Conservation (phyloP, 768 basidiomycete genomes). For the Boletus patriciae region DNA sequence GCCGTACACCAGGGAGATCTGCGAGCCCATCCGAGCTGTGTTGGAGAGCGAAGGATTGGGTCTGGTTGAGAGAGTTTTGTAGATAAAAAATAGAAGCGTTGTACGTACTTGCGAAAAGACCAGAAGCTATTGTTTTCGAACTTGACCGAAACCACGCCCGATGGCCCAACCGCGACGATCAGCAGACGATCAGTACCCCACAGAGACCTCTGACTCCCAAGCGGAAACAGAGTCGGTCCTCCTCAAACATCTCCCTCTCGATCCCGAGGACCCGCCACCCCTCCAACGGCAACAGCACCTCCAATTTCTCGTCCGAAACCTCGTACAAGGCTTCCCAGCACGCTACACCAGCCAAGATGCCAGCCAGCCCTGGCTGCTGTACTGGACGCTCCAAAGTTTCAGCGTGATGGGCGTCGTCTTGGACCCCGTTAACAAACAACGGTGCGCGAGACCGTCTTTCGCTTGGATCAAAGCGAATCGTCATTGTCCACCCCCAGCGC, state of each 20-base stretch:
- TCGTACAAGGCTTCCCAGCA: slow-evolving; percentile 77
- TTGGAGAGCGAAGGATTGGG: slow-evolving; percentile 77
- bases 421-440: slow-evolving; percentile 74
- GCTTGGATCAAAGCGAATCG: background rate
- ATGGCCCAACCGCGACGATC: slow-evolving; percentile 32
- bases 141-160: background rate
- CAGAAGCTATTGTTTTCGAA: background rate
- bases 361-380: slow-evolving; percentile 92
- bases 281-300: slow-evolving; percentile 69
- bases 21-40: slow-evolving; percentile 65
- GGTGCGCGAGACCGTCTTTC: slow-evolving; percentile 40
- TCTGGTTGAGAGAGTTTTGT: slow-evolving; percentile 67
- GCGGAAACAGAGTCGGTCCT: slow-evolving; percentile 66
- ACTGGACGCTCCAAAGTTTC: slow-evolving; percentile 89
- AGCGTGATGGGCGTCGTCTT: slow-evolving; percentile 74
- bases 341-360: slow-evolving; percentile 87
- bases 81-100: slow-evolving; percentile 18
- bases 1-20: slow-evolving; percentile 85
- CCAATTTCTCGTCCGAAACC: slow-evolving; percentile 69
- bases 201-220: slow-evolving; percentile 63
- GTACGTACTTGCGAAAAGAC: background rate
- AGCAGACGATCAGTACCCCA: slow-evolving; percentile 60
- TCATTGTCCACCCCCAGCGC: slow-evolving; percentile 44
- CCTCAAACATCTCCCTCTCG: slow-evolving; percentile 49
- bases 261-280: slow-evolving; percentile 29